These are phyloP conservation scores for Pelagophyceae sp. DNA, from an alignment of 352 stramenopile species.

Conservation along the genomic window DNA sequence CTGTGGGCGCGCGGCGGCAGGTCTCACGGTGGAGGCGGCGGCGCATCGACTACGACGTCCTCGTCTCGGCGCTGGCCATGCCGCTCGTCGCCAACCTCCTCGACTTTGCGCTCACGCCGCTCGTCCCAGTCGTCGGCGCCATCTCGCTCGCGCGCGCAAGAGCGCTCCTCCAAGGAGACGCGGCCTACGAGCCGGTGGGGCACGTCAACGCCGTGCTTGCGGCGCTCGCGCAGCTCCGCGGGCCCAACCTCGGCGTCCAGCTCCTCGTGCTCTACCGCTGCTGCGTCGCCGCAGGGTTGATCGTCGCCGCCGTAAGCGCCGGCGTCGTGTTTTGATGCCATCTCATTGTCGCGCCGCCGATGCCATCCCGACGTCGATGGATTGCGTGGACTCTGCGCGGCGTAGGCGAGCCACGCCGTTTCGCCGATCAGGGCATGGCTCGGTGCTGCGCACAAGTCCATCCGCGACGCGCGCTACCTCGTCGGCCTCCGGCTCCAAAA, in stretches of 20 bases:
- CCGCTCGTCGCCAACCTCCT: neutral
- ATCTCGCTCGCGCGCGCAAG: too few relatives aligned
- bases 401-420: too few relatives aligned
- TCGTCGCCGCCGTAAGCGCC: too few relatives aligned
- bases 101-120: neutral
- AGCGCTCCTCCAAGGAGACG: too few relatives aligned
- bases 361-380: too few relatives aligned
- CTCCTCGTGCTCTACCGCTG: neutral
- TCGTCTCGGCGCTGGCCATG: neutral
- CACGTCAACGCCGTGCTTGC: too few relatives aligned
- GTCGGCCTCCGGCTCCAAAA: constrained; percentile 17
- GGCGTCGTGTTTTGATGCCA: too few relatives aligned
- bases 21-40: too few relatives aligned
- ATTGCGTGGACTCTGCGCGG: too few relatives aligned
- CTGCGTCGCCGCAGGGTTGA: neutral
- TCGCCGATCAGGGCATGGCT: neutral
- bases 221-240: neutral
- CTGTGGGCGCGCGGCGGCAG: neutral
- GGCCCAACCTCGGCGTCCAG: neutral
- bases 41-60: neutral
- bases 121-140: neutral
- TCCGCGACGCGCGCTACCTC: constrained; percentile 8
- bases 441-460: neutral
- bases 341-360: too few relatives aligned
- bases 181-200: too few relatives aligned